Percentiles rank a stretch among this genome's conserved stretches.
phyloP scores from a whole-genome alignment of 345 rosid species.

The Kernera saxatilis region DNA sequence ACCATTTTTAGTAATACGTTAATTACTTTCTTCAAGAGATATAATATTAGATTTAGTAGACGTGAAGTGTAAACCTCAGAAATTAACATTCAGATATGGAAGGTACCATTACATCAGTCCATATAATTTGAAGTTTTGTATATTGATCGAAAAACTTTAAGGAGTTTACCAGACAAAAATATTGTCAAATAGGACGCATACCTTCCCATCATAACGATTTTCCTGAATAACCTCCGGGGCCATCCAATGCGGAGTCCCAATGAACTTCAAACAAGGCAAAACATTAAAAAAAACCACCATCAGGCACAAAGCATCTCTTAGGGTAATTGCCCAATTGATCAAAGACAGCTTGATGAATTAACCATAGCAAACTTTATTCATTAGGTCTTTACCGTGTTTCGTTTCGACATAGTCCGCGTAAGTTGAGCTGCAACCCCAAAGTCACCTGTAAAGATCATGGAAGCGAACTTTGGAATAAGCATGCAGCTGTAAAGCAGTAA shows the following conservation, averaged over 20 bases:
- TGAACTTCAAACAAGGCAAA: constrained; percentile 53
- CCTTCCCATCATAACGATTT: constrained; percentile 99
- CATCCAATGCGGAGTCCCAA: constrained; percentile 99
- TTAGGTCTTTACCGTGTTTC: constrained; percentile 64
- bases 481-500: background rate
- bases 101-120: background rate
- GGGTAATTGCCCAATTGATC: background rate
- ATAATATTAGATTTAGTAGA: background rate
- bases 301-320: background rate
- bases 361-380: constrained; percentile 4
- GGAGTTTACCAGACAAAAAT: constrained; percentile 1
- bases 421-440: constrained; percentile 99
- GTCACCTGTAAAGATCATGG: constrained; percentile 62
- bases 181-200: constrained; percentile 22
- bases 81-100: background rate
- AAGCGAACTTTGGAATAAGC: constrained; percentile 13
- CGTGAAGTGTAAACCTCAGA: background rate
- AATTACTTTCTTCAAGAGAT: background rate
- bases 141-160: background rate
- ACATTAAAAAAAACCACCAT: constrained; percentile 10
- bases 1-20: background rate
- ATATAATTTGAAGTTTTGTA: background rate
- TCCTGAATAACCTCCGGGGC: constrained; percentile 99
- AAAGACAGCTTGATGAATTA: constrained; percentile 6
- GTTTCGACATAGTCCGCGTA: constrained; percentile 98